Conservation (phyloP, 345 rosid genomes). For the Conringia planisiliqua region DNA sequence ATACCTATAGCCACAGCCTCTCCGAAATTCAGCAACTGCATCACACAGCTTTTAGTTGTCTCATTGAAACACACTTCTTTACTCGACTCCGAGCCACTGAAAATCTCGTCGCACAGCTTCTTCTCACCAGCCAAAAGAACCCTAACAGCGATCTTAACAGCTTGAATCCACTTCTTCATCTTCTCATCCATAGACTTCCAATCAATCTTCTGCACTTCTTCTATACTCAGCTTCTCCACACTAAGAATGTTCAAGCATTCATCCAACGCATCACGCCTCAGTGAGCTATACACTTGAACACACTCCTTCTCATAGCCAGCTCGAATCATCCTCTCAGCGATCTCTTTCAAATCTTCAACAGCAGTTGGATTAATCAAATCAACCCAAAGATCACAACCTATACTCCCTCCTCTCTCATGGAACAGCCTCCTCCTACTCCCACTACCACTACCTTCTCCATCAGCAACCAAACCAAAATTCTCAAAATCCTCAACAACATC, state of each 20-base stretch:
- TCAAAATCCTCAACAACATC: constrained; percentile 69
- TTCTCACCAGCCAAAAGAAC: constrained; percentile 78
- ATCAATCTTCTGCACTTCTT: constrained; percentile 89
- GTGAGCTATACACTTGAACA: constrained; percentile 74
- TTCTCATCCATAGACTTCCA: constrained; percentile 94
- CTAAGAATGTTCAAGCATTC: constrained; percentile 77
- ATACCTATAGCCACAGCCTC: constrained; percentile 84
- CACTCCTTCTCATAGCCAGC: constrained; percentile 95
- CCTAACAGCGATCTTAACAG: constrained; percentile 66
- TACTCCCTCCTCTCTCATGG: constrained; percentile 87
- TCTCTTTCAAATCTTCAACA: constrained; percentile 61
- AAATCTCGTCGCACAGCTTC: constrained; percentile 75
- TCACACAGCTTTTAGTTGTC: constrained; percentile 74
- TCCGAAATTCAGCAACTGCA: constrained; percentile 87
- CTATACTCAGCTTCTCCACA: constrained; percentile 89
- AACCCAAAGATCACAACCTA: constrained; percentile 71
- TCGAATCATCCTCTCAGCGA: constrained; percentile 83
- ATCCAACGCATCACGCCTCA: constrained; percentile 79
- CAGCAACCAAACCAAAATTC: constrained; percentile 54
- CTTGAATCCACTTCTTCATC: constrained; percentile 97
- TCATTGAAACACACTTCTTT: constrained; percentile 83
- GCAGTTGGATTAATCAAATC: constrained; percentile 73
- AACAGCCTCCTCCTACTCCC: constrained; percentile 55
- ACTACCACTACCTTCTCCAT: constrained; percentile 40
- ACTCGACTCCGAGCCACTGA: constrained; percentile 49